Base-by-base conservation (phyloP, 129 eudicot genomes). In the Sambucus nigra region DNA sequence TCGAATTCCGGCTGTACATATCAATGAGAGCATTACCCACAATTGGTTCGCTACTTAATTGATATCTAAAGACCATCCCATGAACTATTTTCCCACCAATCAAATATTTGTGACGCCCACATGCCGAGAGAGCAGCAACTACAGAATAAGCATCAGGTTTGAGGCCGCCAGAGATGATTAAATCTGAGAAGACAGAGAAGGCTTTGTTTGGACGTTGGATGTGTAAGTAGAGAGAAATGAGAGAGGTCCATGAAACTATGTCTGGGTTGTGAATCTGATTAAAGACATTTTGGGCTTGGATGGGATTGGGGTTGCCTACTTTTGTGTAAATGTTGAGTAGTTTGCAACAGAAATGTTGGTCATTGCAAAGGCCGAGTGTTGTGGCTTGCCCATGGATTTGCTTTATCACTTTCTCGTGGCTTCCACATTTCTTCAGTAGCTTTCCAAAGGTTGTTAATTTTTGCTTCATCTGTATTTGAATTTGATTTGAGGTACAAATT, bases 11-110 rank as follows among this genome's bases (percentile, higher is more conserved):
- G 17, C 75, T 29, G 22, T 83, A 83, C 71, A 83, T 66, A 63
- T 83, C 86, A 22, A 83, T 75, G 68, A 83, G 28, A 45, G 87
- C 83, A 58, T 75, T 78, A 25, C 50, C 64, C 63, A 83, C 71
- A 50, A 71, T 69, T 12, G 75, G 69, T 27, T 73, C 63, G 19
- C 48, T 46, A 38, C 63, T 54, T 26, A 69, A 17, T 31, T 72
- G 55, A 69, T 51, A 83, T 28, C 77, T 78, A 16, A 71, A 51
- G 49, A 72, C 72, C 86, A 83, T 65, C 31, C 70, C 94, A 47
- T 83, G 94, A 46, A 83, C 71, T 9, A 60, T 22, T 61, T 52
- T 83, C 68, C 94, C 94, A 44, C 21, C 8, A 0, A 7, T 45
- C 38, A 78, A 54, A 55, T 75, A 65, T 32, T 66, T 63, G n/a